A percentile compares a stretch with the other conserved stretches of the same genome.
Conservation (phyloP, 2,329 filamentous ascomycete genomes). For the Huntiella bhutanensis region DNA sequence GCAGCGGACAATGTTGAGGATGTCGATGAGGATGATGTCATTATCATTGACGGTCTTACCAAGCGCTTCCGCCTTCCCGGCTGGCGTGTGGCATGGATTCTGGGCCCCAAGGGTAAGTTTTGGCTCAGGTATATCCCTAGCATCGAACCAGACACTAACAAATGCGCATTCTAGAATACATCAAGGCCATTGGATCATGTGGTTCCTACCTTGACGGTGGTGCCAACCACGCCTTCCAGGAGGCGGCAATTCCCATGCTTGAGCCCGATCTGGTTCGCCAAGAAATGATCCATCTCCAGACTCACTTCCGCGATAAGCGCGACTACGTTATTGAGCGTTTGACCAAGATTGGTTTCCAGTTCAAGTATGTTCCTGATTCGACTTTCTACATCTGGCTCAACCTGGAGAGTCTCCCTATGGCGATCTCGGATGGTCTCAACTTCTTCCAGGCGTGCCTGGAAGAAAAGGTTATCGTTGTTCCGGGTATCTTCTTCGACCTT, state of each 20-base stretch:
- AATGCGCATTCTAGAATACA: constrained; percentile 47
- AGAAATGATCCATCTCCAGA: constrained; percentile 81
- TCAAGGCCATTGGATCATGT: constrained; percentile 79
- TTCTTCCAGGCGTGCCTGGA: constrained; percentile 90
- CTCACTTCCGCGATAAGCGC: constrained; percentile 77
- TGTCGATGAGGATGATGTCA: constrained; percentile 74
- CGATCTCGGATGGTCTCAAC: constrained; percentile 81
- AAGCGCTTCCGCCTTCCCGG: constrained; percentile 93
- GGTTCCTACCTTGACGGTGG: constrained; percentile 90
- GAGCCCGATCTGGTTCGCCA: constrained; percentile 59
- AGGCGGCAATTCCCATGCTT: constrained; percentile 85
- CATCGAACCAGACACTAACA: constrained; percentile 9
- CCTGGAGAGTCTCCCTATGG: constrained; percentile 50
- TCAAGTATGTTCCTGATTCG: constrained; percentile 68
- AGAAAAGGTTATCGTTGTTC: constrained; percentile 92
- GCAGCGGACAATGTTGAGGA: constrained; percentile 80
- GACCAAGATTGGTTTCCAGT: constrained; percentile 67
- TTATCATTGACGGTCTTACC: constrained; percentile 88
- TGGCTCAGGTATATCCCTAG: too few species aligned
- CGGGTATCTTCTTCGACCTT: constrained; percentile 93
- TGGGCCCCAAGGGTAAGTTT: constrained; percentile 56
- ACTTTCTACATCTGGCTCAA: constrained; percentile 66
- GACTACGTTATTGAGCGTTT: constrained; percentile 75
- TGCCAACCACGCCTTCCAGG: constrained; percentile 87
- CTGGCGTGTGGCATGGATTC: constrained; percentile 91